Evolutionary conservation across 305 asterid genomes (phyloP), one percentile per base, ranked within the genome.

Genomic region (Caryopteris hybrid): DNA sequence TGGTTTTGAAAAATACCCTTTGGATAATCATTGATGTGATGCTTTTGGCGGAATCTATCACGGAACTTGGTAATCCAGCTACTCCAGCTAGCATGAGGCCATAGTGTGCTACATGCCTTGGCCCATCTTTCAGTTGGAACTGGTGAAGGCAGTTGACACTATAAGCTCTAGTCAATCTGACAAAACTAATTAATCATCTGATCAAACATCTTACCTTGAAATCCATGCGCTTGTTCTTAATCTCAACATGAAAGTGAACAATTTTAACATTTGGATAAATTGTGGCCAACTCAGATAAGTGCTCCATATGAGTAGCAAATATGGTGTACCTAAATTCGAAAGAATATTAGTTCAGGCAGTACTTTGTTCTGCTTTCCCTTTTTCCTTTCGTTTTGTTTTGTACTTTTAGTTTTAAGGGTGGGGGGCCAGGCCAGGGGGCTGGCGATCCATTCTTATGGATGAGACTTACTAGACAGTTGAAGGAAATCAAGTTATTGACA

Each of bases 291-390:
- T 87, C 97, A 34, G 96, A 88, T 47, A 93, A 74, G 86, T 84
- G 84, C 71, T 87, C 95, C 97, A 93, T 92, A 78, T 93, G 98
- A 53, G 94, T 88, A 61, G 97, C 98, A 81, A 93, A 93, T 85
- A 93, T 83, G 17, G 95, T 86, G 67, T 86, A 90, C 91, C 97
- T 92, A 41, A 69, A 77, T 72, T 62, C 46, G 68, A 66, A 72
- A 60, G n/a, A 66, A 31, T 34, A 59, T 38, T 25, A 68, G 38
- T 65, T 36, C 41, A 27, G 5, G 13, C 18, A 38, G 23, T n/a
- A n/a, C n/a, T n/a, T n/a, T 13, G 41, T 3, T 52, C 14, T 34
- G 64, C 68, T 25, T 60, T 39, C 46, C 21, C 16, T 53, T 52
- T 50, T 45, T n/a, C n/a, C 29, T 12, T 27, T 57, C 53, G 3